A percentile compares a stretch with the other conserved stretches of the same genome.
These are phyloP conservation scores for Davidsoniella eucalypti DNA, from an alignment of 2,329 filamentous ascomycete genomes.

Conservation along the genomic window DNA sequence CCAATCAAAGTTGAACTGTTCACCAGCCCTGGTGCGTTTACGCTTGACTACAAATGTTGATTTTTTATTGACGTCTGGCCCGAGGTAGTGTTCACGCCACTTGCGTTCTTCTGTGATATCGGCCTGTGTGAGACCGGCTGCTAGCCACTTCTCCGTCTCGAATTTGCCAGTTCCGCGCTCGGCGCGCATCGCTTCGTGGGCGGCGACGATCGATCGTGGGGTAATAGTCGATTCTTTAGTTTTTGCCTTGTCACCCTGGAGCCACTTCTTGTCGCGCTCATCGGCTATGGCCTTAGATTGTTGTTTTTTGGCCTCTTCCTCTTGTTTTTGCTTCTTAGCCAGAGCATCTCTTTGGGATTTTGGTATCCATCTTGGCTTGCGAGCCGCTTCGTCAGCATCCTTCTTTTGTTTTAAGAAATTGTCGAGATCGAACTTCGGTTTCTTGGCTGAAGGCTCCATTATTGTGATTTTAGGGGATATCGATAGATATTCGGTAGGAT, in stretches of 20 bases:
- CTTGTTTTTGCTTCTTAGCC: slow-evolving; percentile 61
- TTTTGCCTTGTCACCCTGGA: slow-evolving; percentile 7
- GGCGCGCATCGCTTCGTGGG: slow-evolving; percentile 13
- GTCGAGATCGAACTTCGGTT: slow-evolving; percentile 58
- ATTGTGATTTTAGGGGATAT: neutral
- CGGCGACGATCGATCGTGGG: slow-evolving; percentile 8
- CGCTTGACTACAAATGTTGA: slow-evolving; percentile 90
- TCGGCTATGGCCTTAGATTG: slow-evolving; percentile 7
- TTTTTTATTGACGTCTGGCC: slow-evolving; percentile 64
- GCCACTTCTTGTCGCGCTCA: slow-evolving; percentile 12
- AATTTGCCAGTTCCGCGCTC: slow-evolving; percentile 13
- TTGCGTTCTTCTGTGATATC: slow-evolving; percentile 58
- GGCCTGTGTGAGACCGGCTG: slow-evolving; percentile 16
- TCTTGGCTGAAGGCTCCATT: slow-evolving; percentile 15
- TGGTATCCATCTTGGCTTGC: slow-evolving; percentile 77
- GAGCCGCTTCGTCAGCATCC: slow-evolving; percentile 65
- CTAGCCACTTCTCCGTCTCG: slow-evolving; percentile 11
- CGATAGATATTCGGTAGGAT: too few species aligned
- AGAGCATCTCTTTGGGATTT: slow-evolving; percentile 69
- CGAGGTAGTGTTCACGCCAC: slow-evolving; percentile 74
- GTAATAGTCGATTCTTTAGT: neutral
- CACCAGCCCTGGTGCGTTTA: slow-evolving; percentile 80
- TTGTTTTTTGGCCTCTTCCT: slow-evolving; percentile 29
- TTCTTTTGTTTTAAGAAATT: slow-evolving; percentile 74
- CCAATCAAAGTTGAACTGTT: slow-evolving; percentile 99